Conservation (phyloP, 306 rosid species). For the Quercus ilex region DNA sequence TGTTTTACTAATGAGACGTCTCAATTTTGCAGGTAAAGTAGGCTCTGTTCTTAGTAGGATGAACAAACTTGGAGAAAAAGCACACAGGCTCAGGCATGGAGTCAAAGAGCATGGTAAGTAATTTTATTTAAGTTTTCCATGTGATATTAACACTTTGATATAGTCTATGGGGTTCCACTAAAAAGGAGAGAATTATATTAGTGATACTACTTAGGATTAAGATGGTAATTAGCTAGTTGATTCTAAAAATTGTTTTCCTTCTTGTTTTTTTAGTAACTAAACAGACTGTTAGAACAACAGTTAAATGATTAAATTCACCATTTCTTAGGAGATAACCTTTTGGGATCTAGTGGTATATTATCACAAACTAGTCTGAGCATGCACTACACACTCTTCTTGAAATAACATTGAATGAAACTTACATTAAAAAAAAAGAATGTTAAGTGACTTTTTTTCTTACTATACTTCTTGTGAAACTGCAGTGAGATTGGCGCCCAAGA, state of each 20-base stretch:
- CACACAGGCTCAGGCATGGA: slow-evolving; percentile 29
- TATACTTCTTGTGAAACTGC: slow-evolving; percentile 23
- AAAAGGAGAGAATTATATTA: neutral
- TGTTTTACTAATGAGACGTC: neutral
- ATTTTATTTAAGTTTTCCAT: neutral
- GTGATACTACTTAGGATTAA: neutral
- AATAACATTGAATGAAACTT: neutral
- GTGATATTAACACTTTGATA: too few relatives aligned
- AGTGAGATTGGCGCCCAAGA: slow-evolving; percentile 59
- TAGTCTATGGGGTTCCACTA: too few relatives aligned
- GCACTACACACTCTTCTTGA: neutral
- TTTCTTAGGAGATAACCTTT: too few relatives aligned
- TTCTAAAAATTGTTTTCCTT: too few relatives aligned
- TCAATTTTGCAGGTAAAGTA: slow-evolving; percentile 26
- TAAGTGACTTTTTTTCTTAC: neutral
- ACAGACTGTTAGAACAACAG: too few relatives aligned
- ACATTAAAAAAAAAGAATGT: too few relatives aligned
- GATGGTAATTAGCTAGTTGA: neutral
- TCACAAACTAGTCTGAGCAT: neutral
- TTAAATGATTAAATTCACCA: too few relatives aligned
- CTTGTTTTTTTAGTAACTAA: too few relatives aligned
- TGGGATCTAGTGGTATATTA: too few relatives aligned
- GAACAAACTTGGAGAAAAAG: slow-evolving; percentile 35
- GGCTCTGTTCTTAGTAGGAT: slow-evolving; percentile 25
- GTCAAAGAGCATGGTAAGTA: slow-evolving; percentile 44